A percentile compares a stretch with the other conserved stretches of the same genome.
phyloP scores from a whole-genome alignment of 805 yeast genomes.

The Wickerhamiella musiphila region DNA sequence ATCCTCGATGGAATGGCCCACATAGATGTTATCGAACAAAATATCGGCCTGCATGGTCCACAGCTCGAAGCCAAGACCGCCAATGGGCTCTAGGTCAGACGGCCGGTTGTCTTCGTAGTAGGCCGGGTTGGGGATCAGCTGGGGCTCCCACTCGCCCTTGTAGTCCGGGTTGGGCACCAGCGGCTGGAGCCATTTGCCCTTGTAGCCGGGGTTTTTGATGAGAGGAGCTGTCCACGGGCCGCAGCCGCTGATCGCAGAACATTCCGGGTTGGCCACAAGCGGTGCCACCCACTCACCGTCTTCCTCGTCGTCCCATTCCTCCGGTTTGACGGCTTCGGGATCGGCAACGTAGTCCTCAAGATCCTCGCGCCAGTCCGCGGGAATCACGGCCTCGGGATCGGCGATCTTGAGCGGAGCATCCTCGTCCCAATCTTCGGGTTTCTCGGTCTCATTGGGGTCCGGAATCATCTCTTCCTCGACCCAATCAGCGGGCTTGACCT shows the following conservation, averaged over 20 bases:
- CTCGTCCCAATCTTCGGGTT: slow-evolving; percentile 81
- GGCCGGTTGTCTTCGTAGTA: slow-evolving; percentile 42
- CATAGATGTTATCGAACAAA: slow-evolving; percentile 64
- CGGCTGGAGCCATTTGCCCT: slow-evolving; percentile 68
- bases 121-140: slow-evolving; percentile 48
- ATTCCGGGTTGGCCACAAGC: slow-evolving; percentile 52
- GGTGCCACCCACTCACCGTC: slow-evolving; percentile 80
- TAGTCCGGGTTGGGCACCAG: slow-evolving; percentile 54
- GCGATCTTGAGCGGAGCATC: slow-evolving; percentile 42
- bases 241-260: slow-evolving; percentile 48
- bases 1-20: slow-evolving; percentile 70
- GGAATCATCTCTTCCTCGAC: slow-evolving; percentile 48
- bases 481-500: slow-evolving; percentile 65
- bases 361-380: slow-evolving; percentile 66
- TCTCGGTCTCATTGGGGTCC: slow-evolving; percentile 44
- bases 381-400: slow-evolving; percentile 52
- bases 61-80: slow-evolving; percentile 73
- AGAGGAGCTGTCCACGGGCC: slow-evolving; percentile 63
- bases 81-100: slow-evolving; percentile 45
- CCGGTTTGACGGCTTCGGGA: slow-evolving; percentile 51
- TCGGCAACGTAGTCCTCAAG: slow-evolving; percentile 42
- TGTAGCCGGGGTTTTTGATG: slow-evolving; percentile 49
- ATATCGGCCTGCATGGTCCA: slow-evolving; percentile 73
- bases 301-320: slow-evolving; percentile 76
- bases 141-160: slow-evolving; percentile 65